phyloP scores from a whole-genome alignment of 805 yeast genomes.

The Tetrapisispora fleetii region DNA sequence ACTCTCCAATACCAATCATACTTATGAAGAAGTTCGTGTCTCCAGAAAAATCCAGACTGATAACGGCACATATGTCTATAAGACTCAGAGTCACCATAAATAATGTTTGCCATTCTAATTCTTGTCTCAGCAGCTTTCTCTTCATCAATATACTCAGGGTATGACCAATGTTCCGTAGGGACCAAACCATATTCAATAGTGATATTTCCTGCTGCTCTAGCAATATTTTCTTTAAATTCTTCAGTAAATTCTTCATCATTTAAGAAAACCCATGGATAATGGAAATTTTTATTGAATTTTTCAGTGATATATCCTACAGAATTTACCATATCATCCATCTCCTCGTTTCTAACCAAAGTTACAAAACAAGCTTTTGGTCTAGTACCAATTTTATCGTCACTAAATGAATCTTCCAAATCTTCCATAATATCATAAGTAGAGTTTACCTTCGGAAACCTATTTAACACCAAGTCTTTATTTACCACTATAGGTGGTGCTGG shows the following conservation, averaged over 20 bases:
- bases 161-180: constrained; percentile 79
- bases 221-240: constrained; percentile 51
- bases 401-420: constrained; percentile 1
- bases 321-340: constrained; percentile 44
- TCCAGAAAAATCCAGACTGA: constrained; percentile 76
- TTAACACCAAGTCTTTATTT: not conserved
- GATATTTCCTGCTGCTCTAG: constrained; percentile 37
- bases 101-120: constrained; percentile 41
- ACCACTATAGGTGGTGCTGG: not conserved
- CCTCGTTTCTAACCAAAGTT: constrained; percentile 61
- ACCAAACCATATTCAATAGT: constrained; percentile 71
- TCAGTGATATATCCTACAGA: constrained; percentile 68
- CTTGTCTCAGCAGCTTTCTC: constrained; percentile 57
- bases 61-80: constrained; percentile 88
- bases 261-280: constrained; percentile 89
- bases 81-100: constrained; percentile 64
- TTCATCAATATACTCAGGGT: constrained; percentile 70
- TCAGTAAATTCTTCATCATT: constrained; percentile 70
- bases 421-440: constrained; percentile 2
- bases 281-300: constrained; percentile 62
- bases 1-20: constrained; percentile 91
- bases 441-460: not conserved
- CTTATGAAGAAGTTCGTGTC: constrained; percentile 52
- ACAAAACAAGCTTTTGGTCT: constrained; percentile 32
- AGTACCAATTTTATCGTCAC: constrained; percentile 9